phyloP scores from a whole-genome alignment of 139 green algal genomes.

The Yamagishiella unicocca region DNA sequence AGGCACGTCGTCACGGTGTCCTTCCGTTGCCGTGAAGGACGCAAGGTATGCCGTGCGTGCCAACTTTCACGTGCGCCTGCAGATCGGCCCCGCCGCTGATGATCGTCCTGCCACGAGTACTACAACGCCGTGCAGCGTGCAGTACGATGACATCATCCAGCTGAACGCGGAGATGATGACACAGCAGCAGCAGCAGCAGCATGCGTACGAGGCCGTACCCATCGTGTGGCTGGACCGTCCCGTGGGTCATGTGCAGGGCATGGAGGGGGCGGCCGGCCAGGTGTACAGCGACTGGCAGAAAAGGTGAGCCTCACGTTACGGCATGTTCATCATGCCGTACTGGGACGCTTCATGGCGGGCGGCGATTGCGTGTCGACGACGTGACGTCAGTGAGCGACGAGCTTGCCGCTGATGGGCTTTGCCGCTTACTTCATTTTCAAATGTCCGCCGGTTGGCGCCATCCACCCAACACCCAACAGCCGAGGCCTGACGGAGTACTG shows the following conservation, averaged over 20 bases:
- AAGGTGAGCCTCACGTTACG: not conserved
- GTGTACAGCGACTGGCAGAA: not conserved
- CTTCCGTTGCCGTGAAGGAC: not conserved
- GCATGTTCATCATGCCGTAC: not conserved
- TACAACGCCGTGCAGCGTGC: too few relatives aligned
- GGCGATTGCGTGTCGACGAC: not conserved
- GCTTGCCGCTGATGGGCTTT: not conserved
- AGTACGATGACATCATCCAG: not conserved
- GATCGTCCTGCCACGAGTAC: not conserved
- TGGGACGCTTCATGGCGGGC: too few relatives aligned
- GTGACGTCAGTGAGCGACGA: too few relatives aligned
- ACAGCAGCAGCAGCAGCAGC: not conserved
- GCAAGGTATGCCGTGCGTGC: not conserved
- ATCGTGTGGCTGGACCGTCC: not conserved
- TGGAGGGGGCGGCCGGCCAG: not conserved
- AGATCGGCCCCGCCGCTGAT: too few relatives aligned
- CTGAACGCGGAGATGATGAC: not conserved
- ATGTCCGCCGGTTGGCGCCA: not conserved
- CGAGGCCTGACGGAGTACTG: too few relatives aligned
- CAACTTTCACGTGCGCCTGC: too few relatives aligned
- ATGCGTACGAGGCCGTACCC: not conserved
- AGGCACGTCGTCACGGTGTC: too few relatives aligned
- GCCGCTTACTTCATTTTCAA: not conserved
- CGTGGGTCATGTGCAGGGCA: not conserved
- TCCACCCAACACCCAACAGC: not conserved